Base-by-base conservation (phyloP, 805 yeast genomes). In the Cephaloascus fragrans region DNA sequence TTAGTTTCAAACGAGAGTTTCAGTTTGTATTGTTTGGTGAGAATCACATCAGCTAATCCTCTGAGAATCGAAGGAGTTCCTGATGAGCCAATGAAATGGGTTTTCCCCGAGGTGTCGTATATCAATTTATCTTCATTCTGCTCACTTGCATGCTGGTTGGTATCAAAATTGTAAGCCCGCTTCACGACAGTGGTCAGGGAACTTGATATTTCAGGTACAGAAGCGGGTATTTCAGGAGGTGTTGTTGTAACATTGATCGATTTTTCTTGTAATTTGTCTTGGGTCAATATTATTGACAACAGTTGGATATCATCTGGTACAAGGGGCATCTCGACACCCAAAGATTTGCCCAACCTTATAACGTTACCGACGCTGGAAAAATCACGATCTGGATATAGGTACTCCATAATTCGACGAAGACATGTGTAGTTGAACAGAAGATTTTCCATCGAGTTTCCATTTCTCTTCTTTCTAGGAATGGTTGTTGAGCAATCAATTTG, bases 81-180 rank as follows among this genome's bases (percentile, higher is more conserved):
- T 15, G 59, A 60, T 17, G 66, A 59, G 1, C 75, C 75, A 38
- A 70, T 62, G 41, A 64, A 70, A 47, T 70, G 75, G 0, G 71
- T 61, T 39, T 67, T 69, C 3, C 75, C 75, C 40, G 58, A 61
- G 18, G 59, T 51, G 43, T 70, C 76, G 51, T 61, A 61, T 17
- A 69, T 56, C 31, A 69, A 46, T n/a, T 65, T 43, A 38, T 61
- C 67, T 23, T 23, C 28, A 23, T 23, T 12, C 28, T 8, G 28
- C 6, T 23, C 28, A 8, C 10, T 23, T 12, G 6, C 28, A 23
- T 6, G 6, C 28, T 23, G 10, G 12, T 23, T 12, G 6, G 6
- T 12, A 23, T 23, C 28, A 6, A 23, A 12, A 6, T 23, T 23
- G 12, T 23, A 23, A 23, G 12, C 12, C 28, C 12, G 6, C 12